Percentiles rank a stretch among this genome's conserved stretches.
These are phyloP conservation scores for Cardamine chenopodiifolia DNA, from an alignment of 345 rosid species.

Conservation along the genomic window DNA sequence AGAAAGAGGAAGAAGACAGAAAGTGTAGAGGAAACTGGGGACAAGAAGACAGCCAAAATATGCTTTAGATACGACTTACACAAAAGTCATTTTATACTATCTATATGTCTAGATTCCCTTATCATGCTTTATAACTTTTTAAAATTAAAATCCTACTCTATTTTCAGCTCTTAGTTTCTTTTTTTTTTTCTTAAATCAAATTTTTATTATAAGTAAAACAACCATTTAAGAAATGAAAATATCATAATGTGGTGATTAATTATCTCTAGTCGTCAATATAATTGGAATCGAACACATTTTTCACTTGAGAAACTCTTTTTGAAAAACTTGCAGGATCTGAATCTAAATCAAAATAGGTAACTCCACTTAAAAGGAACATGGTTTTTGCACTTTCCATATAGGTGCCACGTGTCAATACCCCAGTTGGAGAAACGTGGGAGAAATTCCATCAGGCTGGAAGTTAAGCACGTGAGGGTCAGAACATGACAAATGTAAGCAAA, in stretches of 20 bases:
- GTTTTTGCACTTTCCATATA: background rate
- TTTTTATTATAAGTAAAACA: background rate
- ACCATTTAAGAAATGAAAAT: background rate
- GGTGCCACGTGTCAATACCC: constrained; percentile 34
- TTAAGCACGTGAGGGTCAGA: constrained; percentile 39
- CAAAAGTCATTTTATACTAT: constrained; percentile 32
- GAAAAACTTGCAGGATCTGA: background rate
- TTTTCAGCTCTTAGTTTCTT: background rate
- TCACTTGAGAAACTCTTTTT: constrained; percentile 4
- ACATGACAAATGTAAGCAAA: constrained; percentile 29
- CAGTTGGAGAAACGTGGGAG: constrained; percentile 31
- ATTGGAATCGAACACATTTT: background rate
- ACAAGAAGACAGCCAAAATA: constrained; percentile 46
- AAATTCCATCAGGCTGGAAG: constrained; percentile 30
- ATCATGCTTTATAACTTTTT: constrained; percentile 1
- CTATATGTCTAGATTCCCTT: constrained; percentile 33
- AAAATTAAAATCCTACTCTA: background rate
- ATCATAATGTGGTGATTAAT: background rate
- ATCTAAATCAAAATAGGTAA: background rate
- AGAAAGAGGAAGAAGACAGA: constrained; percentile 41
- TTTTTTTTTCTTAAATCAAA: too few species aligned
- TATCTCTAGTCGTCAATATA: background rate
- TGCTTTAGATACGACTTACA: constrained; percentile 36
- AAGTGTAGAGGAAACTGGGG: constrained; percentile 43
- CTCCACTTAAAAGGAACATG: constrained; percentile 11